Base-by-base conservation (phyloP, 495 filamentous ascomycete species). In the Podospora sp. region DNA sequence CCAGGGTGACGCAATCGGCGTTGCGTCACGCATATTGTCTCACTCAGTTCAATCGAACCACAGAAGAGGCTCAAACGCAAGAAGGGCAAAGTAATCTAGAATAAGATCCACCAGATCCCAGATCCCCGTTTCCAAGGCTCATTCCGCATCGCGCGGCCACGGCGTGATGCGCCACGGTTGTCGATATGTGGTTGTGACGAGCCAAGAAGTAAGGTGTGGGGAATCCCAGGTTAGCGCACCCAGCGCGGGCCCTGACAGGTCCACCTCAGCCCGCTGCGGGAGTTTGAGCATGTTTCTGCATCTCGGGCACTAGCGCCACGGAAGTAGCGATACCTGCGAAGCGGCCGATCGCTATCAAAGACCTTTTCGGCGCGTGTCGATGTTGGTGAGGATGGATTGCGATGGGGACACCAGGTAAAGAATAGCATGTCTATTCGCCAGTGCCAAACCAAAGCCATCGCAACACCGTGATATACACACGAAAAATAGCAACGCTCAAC, bases 221-320 rank as follows among this genome's bases (percentile, higher is more conserved):
- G 63, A 58, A 58, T 9, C 51, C 33, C 40, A 20, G 25, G 29
- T n/a, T 18, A 8, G 16, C 16, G 18, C 18, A 14, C n/a, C 21
- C 8, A 24, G 35, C 12, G 0, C 29, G 26, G 29, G 52, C 24
- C 22, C 63, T 65, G 50, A 56, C 52, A 57, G 51, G 63, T 46
- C 29, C 22, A 51, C 21, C 33, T 36, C 33, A 12, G 16, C 58
- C 20, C 18, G 56, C 27, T 72, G 73, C 68, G 73, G 52, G 64
- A 63, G 63, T 74, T 76, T 76, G 73, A 76, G 73, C 72, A 74
- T 51, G 66, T 74, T 76, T 74, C 70, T 68, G 62, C 67, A 33
- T 21, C 50, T 33, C 58, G 46, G 52, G 46, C 11, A 14, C 50
- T 63, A 36, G 64, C 46, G 60, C 24, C 21, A 22, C 5, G 0